Evolutionary conservation across 805 yeast species (phyloP), one percentile per base, ranked within the genome.

Genomic region (Lachancea nothofagi): DNA sequence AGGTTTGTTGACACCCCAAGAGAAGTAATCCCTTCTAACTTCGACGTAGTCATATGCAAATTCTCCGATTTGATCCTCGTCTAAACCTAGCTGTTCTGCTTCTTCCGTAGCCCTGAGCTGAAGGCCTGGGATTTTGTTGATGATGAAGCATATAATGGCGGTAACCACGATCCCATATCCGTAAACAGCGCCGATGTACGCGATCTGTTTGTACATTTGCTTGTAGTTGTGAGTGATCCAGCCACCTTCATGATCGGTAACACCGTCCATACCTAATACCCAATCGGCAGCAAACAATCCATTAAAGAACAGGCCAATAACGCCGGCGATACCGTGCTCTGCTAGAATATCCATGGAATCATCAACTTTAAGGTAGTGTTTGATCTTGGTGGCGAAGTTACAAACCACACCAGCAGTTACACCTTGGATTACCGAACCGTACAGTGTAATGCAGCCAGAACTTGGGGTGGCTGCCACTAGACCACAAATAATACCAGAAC

Each of bases 41-140:
- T 90, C 98, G 42, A 90, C 96, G 59, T 88, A 90, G 64, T 90
- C 97, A 62, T 90, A 90, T n/a, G 97, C 97, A 65, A 89, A 90
- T 65, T 90, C 98, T 37, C 97, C 98, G 51, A 90, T 85, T 66
- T 90, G 96, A 65, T 87, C 95, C 62, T 89, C 97, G 62, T 90
- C 98, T 67, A 89, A 75, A 42, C 98, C 98, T 23, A 71, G 69
- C 47, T 81, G 85, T 62, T 90, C 98, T 17, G 82, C 96, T 24
- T 81, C 80, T 61, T 84, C 94, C 46, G 77, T 72, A 4, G 87
- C 87, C 57, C 97, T 75, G 54, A 93, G 69, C 37, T 80, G 71
- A 53, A 86, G 73, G 12, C 88, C 89, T 5, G 97, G 98, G 22
- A 87, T 80, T 47, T 71, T 73, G 64, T 90, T 70, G 38, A 88